These are phyloP conservation scores for Nephelium lappaceum DNA, from an alignment of 345 rosid genomes.

Conservation along the genomic window DNA sequence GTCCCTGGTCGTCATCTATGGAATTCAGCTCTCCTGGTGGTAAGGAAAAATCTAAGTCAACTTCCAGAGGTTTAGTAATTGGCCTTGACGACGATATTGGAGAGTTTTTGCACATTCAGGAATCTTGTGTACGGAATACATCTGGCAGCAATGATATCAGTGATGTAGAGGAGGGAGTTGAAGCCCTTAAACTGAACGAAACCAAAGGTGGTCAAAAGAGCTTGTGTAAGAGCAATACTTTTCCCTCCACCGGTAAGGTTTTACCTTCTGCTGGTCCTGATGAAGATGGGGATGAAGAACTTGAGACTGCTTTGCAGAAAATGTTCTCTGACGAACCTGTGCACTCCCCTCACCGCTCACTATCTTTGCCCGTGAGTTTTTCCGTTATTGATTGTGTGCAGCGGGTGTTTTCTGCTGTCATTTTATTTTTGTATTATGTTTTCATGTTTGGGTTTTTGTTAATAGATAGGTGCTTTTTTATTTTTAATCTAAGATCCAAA, in stretches of 20 bases:
- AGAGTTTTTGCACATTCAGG: slow-evolving; percentile 27
- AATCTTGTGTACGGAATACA: slow-evolving; percentile 27
- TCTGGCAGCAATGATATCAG: slow-evolving; percentile 43
- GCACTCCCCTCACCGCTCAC: slow-evolving; percentile 8
- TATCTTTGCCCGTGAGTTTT: slow-evolving; percentile 43
- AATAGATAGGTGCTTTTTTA: not conserved
- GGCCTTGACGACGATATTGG: slow-evolving; percentile 34
- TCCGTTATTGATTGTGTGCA: not conserved
- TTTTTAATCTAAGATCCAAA: not conserved
- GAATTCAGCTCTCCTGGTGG: slow-evolving; percentile 39
- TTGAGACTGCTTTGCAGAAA: slow-evolving; percentile 34
- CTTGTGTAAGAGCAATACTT: slow-evolving; percentile 30
- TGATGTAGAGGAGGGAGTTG: slow-evolving; percentile 35
- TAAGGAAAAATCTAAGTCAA: slow-evolving; percentile 2
- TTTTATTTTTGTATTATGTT: not conserved
- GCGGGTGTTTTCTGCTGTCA: slow-evolving; percentile 3
- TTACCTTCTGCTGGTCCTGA: slow-evolving; percentile 24
- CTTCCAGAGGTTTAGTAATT: slow-evolving; percentile 34
- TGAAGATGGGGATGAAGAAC: slow-evolving; percentile 38
- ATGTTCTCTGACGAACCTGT: slow-evolving; percentile 37
- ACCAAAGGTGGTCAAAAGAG: slow-evolving; percentile 28
- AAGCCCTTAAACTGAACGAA: slow-evolving; percentile 26
- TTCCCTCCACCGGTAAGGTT: slow-evolving; percentile 24
- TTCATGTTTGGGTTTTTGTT: not conserved
- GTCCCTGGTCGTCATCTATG: slow-evolving; percentile 31